Base-by-base conservation (phyloP, 768 basidiomycete genomes). In the Lentinula raphanica region DNA sequence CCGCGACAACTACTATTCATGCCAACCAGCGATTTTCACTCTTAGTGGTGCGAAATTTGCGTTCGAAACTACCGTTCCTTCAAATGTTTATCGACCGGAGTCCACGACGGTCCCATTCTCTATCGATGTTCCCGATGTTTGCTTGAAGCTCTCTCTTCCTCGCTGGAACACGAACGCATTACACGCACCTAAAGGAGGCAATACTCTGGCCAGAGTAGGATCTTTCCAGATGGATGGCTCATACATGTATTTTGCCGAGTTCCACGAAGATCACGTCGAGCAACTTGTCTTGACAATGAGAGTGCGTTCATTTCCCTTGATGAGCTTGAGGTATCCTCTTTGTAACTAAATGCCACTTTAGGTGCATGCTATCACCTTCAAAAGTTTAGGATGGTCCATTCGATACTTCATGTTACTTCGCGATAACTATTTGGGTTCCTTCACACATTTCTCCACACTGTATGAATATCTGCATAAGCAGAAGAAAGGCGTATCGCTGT, bases 391-490 rank as follows among this genome's bases (percentile, higher is more conserved):
- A 23, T 97, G 95, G 95, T 85, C 86, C 2, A 81, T 95, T 59
- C 85, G 94, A 36, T 87, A 93, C 66, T 79, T 96, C 62, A 90
- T 98, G 85, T 84, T 88, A 39, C 66, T 97, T 58, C 85, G 89
- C 46, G 93, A 96, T 66, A 98, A 98, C 71, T 98, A 98, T 71
- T 85, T 98, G 50, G 96, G 96, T 11, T 80, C 84, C 4, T 98
- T 97, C 71, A 97, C 94, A 1, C 90, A 96, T 63, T 98, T 95
- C 65, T 86, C 87, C 2, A 97, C 92, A 0, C 76, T 93, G 40
- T 81, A 80, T 21, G 96, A 98, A 73, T 96, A 93, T 68, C 74
- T 93, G 46, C 82, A 87, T 54, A 88, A 85, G 65, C 79, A 84
- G 40, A 77, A 74, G 44, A 76, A 74, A 51, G 80, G 80, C 1